These are phyloP conservation scores for Penicillium parvum DNA, from an alignment of 495 filamentous ascomycete genomes.

Conservation along the genomic window DNA sequence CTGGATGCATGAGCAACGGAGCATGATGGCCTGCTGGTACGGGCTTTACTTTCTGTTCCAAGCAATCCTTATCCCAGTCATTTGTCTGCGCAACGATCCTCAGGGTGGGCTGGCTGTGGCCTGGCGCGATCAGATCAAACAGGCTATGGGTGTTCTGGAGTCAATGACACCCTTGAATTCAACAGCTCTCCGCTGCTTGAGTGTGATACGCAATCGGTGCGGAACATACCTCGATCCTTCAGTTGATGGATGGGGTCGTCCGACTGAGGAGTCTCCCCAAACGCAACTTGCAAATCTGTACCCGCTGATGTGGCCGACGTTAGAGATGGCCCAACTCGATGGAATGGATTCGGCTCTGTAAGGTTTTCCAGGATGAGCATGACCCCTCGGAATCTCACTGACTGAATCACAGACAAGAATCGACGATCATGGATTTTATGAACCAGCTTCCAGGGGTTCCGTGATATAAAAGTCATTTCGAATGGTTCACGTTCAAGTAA, in stretches of 20 bases:
- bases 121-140: slow-evolving; percentile 13
- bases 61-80: slow-evolving; percentile 18
- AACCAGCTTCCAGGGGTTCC: slow-evolving; percentile 16
- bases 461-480: no score
- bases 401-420: slow-evolving; percentile 7
- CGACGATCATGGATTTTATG: slow-evolving; percentile 20
- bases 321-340: slow-evolving; percentile 15
- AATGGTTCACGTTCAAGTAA: no score
- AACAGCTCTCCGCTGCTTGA: slow-evolving; percentile 9
- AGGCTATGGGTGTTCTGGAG: slow-evolving; percentile 14
- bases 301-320: slow-evolving; percentile 20
- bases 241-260: slow-evolving; percentile 6
- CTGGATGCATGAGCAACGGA: slow-evolving; percentile 10
- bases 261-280: slow-evolving; percentile 21
- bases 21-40: slow-evolving; percentile 22
- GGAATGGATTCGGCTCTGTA: slow-evolving; percentile 14
- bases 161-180: slow-evolving; percentile 12
- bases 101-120: not conserved
- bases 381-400: no score
- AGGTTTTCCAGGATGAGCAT: no score
- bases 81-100: slow-evolving; percentile 19
- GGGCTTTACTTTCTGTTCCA: slow-evolving; percentile 20
- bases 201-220: slow-evolving; percentile 8
- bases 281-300: slow-evolving; percentile 16
- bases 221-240: slow-evolving; percentile 12